phyloP scores from a whole-genome alignment of 495 filamentous ascomycete genomes.

The Hapsidospora chrysogenum region DNA sequence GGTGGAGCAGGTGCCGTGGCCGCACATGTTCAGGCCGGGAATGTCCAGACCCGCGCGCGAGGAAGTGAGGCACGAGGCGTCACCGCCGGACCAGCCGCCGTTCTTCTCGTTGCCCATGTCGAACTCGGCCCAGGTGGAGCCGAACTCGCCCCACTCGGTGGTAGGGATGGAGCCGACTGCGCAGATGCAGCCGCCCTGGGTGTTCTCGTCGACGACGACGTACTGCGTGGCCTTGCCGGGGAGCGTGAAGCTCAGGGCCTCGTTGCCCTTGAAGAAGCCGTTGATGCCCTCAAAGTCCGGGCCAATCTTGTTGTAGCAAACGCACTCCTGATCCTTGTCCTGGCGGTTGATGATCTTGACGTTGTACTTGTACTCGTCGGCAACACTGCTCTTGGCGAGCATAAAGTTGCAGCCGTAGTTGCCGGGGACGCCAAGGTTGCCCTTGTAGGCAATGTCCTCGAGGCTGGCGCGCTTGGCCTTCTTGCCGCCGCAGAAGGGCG shows the following conservation, averaged over 20 bases:
- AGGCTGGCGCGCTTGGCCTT: conserved; percentile 18
- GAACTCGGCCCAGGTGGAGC: conserved; percentile 19
- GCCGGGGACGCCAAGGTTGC: conserved; percentile 13
- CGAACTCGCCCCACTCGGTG: conserved; percentile 12
- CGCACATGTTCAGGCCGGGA: conserved; percentile 15
- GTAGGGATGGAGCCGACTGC: conserved; percentile 10
- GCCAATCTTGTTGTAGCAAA: conserved; percentile 23
- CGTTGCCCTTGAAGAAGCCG: conserved; percentile 15
- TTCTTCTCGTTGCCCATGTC: conserved; percentile 18
- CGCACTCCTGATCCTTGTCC: conserved; percentile 9
- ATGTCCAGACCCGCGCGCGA: conserved; percentile 13
- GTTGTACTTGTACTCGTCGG: conserved; percentile 16
- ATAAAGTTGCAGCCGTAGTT: conserved; percentile 22
- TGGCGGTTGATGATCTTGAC: conserved; percentile 18
- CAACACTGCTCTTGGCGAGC: conserved; percentile 17
- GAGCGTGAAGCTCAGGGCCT: conserved; percentile 14
- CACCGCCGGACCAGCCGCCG: conserved; percentile 19
- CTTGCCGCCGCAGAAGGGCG: conserved; percentile 10
- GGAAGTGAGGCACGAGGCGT: conserved; percentile 19
- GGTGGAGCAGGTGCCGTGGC: conserved; percentile 13
- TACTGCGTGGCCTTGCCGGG: conserved; percentile 16
- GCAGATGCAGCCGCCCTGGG: conserved; percentile 16
- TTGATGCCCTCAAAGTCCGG: conserved; percentile 9
- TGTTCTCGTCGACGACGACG: conserved; percentile 16
- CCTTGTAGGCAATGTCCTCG: conserved; percentile 17